A percentile compares a stretch with the other conserved stretches of the same genome.
These are phyloP conservation scores for Entrophospora sp. DNA, from an alignment of 192 early-diverging fungal genomes.

Conservation along the genomic window DNA sequence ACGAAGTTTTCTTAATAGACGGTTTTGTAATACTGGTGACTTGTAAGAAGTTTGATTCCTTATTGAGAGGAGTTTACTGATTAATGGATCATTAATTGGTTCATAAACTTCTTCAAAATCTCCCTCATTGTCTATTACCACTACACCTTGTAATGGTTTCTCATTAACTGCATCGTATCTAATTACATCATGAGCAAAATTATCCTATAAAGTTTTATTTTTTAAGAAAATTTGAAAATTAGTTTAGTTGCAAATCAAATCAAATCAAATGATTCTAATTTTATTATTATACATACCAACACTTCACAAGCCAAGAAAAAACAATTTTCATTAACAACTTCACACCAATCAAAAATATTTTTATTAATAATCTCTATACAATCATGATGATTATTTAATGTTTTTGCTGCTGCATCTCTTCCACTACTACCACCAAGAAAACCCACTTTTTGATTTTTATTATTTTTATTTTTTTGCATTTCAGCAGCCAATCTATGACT, in stretches of 20 bases:
- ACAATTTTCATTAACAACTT: slow-evolving; percentile 59
- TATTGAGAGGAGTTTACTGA: slow-evolving; percentile 57
- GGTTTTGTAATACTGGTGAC: slow-evolving; percentile 51
- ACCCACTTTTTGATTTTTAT: slow-evolving; percentile 31
- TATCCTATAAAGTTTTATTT: slow-evolving; percentile 54
- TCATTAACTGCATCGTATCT: slow-evolving; percentile 70
- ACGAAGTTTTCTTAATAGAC: slow-evolving; percentile 44
- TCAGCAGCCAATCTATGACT: slow-evolving; percentile 67
- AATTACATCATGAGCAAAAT: slow-evolving; percentile 92
- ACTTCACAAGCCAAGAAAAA: slow-evolving; percentile 97
- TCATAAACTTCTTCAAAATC: slow-evolving; percentile 86
- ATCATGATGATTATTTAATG: slow-evolving; percentile 31
- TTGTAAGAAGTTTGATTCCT: slow-evolving; percentile 51
- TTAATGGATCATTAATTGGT: slow-evolving; percentile 66
- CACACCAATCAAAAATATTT: slow-evolving; percentile 86
- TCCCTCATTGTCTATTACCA: slow-evolving; percentile 70
- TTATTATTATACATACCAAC: slow-evolving; percentile 47
- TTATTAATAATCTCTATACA: slow-evolving; percentile 80
- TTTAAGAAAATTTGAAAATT: not conserved
- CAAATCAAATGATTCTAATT: not conserved
- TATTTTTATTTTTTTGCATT: slow-evolving; percentile 47
- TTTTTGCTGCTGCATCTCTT: not conserved
- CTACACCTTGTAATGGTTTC: slow-evolving; percentile 72
- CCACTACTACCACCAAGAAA: too few species aligned
- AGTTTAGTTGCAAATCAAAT: not conserved